Evolutionary conservation across 208 protist species (phyloP).

Genomic region (Kentomonas sorsogonicus): DNA sequence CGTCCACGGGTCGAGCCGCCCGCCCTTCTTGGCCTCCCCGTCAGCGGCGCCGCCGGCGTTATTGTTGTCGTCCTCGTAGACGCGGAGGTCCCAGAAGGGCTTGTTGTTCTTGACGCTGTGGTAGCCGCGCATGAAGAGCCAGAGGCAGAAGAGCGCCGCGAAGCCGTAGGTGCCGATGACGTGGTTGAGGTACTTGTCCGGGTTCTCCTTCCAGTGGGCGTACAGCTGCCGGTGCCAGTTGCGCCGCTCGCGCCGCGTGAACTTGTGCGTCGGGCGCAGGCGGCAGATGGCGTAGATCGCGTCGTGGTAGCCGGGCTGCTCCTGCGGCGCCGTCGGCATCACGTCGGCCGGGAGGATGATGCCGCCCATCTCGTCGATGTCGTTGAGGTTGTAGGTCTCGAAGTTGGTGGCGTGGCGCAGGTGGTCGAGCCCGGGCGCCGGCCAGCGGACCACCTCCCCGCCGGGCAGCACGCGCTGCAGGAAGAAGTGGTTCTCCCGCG

Average conservation of each 20-base stretch:
- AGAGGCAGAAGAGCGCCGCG: conserved; percentile 44
- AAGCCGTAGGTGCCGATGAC: conserved; percentile 62
- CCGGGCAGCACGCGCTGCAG: conserved; percentile 75
- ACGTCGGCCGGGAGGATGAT: conserved; percentile 77
- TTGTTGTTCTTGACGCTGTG: conserved; percentile 86
- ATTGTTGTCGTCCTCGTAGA: conserved; percentile 39
- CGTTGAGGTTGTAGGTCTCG: conserved; percentile 78
- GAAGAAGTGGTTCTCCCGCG: conserved; percentile 89
- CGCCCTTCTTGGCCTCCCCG: conserved; percentile 38
- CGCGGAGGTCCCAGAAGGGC: conserved; percentile 82
- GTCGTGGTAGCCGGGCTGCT: conserved; percentile 63
- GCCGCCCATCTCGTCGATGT: conserved; percentile 86
- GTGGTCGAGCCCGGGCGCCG: conserved; percentile 69
- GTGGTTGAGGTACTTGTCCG: conserved; percentile 75
- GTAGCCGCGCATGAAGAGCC: conserved; percentile 68
- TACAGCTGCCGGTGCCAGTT: conserved; percentile 70
- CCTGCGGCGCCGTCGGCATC: conserved; percentile 59
- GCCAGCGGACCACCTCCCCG: conserved; percentile 81
- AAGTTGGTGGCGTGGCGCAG: conserved; percentile 86
- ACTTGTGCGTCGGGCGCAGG: conserved; percentile 60
- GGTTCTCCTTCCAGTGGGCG: conserved; percentile 79
- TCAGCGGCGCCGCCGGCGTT: conserved; percentile 59
- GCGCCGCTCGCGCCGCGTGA: conserved; percentile 81
- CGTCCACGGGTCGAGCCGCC: conserved; percentile 70
- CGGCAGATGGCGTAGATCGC: conserved; percentile 73